Evolutionary conservation across 2,329 filamentous ascomycete species (phyloP).

Genomic region (Conoideocrella luteorostrata): DNA sequence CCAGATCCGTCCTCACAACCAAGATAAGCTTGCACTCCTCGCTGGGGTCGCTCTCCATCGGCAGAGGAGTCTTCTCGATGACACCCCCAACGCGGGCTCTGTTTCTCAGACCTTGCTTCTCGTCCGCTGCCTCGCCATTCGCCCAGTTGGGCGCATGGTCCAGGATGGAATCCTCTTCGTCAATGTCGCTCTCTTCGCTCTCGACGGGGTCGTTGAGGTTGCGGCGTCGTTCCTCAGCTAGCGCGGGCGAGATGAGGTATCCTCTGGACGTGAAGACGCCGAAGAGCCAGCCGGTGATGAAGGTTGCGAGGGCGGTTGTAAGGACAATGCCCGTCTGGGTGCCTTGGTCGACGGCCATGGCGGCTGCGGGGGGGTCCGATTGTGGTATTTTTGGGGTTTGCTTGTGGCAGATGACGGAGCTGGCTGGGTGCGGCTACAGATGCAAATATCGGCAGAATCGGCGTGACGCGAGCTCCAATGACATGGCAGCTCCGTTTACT

Average conservation of each 20-base stretch:
- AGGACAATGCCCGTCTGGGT: conserved; percentile 55
- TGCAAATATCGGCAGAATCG: too few species aligned
- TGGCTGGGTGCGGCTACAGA: too few species aligned
- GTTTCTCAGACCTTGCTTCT: conserved; percentile 43
- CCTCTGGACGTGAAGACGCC: conserved; percentile 65
- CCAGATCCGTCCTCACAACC: conserved; percentile 86
- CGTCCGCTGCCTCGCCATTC: conserved; percentile 55
- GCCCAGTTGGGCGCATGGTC: conserved; percentile 64
- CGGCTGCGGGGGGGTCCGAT: not conserved
- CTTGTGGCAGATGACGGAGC: not conserved
- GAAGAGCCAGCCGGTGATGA: conserved; percentile 73
- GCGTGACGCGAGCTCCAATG: too few species aligned
- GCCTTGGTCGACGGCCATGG: conserved; percentile 11
- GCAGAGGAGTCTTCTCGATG: conserved; percentile 15
- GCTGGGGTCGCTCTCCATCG: conserved; percentile 31
- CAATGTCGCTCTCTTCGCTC: conserved; percentile 62
- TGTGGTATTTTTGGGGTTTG: not conserved
- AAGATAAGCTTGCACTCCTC: conserved; percentile 95
- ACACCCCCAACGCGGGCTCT: conserved; percentile 21
- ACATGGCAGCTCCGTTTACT: too few species aligned
- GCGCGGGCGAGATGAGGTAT: conserved; percentile 50
- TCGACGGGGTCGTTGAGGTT: conserved; percentile 56
- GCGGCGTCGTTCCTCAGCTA: conserved; percentile 51
- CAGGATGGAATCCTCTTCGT: conserved; percentile 51
- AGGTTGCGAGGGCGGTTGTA: conserved; percentile 66